Conservation (phyloP, 139 green algal species). For the Chara braunii region DNA sequence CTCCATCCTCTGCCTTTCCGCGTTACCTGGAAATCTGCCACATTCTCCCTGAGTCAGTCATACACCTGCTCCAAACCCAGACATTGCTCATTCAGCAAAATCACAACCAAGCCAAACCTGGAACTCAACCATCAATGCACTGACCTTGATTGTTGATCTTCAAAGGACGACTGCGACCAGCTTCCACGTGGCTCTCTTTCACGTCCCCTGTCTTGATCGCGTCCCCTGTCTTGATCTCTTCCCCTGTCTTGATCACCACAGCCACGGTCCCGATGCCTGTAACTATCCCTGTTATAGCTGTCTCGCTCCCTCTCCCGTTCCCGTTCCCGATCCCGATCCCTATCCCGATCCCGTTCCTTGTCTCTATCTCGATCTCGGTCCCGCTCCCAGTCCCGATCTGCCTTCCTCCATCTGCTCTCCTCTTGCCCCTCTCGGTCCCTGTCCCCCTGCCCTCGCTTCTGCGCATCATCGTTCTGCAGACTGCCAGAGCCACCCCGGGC, state of each 20-base stretch:
- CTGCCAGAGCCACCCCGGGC: not conserved
- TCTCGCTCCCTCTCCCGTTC: conserved; percentile 7
- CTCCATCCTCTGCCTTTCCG: not conserved
- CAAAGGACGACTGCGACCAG: too few species aligned
- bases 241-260: not conserved
- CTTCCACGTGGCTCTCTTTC: not conserved
- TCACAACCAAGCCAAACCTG: not conserved
- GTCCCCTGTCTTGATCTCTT: too few species aligned
- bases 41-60: not conserved
- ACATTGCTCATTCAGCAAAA: not conserved
- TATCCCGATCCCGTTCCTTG: conserved; percentile 2
- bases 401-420: conserved; percentile 14
- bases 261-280: not conserved
- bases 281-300: not conserved
- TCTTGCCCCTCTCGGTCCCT: conserved; percentile 12
- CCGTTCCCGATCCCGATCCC: conserved; percentile 10
- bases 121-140: not conserved
- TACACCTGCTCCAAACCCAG: not conserved
- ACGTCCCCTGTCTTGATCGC: not conserved
- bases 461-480: not conserved
- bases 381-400: not conserved
- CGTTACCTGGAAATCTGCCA: not conserved
- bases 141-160: too few species aligned
- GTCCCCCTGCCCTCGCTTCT: not conserved
- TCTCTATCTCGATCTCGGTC: not conserved